Evolutionary conservation across 2,329 filamentous ascomycete species (phyloP), one percentile per base, ranked within the genome.

Genomic region (Rhexocercosporidium sp.): DNA sequence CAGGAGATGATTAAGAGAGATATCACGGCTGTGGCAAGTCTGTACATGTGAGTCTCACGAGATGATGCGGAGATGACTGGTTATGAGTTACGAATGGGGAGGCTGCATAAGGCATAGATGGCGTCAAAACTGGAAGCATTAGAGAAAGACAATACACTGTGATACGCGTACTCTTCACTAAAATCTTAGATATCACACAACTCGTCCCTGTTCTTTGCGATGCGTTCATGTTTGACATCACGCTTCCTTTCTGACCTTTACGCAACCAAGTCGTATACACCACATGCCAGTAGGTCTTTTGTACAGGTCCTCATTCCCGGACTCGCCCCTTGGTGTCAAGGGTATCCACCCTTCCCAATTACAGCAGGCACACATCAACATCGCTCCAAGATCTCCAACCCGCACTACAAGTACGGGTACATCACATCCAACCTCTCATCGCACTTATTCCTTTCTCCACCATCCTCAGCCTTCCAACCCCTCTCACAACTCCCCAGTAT

Each of bases 1-100:
- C 95, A 98, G 85, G 96, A 99, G 84, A 87, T 97, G 86, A 99
- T 99, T 78, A 96, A 97, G 85, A 84, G 96, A 76, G 96, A 97
- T 78, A 96, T 97, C 63, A 96, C 93, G 25, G 94, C 94, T 20
- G 93, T 94, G 46, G 93, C 94, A 16, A 93, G 90, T 78, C 80
- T 97, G 76, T 97, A 96, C 77, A 94, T 96, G 91, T 96, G 65
- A 69, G 41, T 9, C n/a, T 20, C 6, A 11, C n/a, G 14, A 22
- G 14, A 57, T 4, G n/a, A 25, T 27, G 1, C 37, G 34, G 14
- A 39, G 37, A n/a, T 12, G 16, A 63, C 46, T 16, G 16, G 34
- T 27, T 41, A 63, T 56, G 34, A 31, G 18, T 31, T 22, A 49
- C 18, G 29, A 37, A 44, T 29, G 37, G n/a, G 54, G 20, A 3